Evolutionary conservation across 306 rosid species (phyloP), one percentile per base, ranked within the genome.

Genomic region (Quercus gilva): DNA sequence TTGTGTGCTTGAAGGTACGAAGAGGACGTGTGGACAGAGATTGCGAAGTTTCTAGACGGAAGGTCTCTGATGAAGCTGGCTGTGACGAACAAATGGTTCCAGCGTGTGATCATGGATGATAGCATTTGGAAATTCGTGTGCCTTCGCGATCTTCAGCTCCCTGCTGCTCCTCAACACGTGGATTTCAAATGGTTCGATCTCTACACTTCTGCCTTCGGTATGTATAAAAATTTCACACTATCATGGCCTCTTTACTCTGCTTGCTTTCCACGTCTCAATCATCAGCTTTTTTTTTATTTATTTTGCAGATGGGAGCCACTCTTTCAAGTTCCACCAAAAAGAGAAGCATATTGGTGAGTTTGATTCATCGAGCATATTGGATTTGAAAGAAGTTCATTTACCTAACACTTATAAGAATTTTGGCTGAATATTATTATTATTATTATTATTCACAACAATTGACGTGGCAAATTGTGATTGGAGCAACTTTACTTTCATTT

Each of bases 21-120:
- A 76, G 87, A 86, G 74, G 99, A 95, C 78, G 83, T 93, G n/a
- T 95, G 98, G 99, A 86, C 96, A 57, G 94, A 95, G 93, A 88
- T 95, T 8, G 90, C 97, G 3, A 95, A 89, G 81, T 86, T 73
- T 87, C 83, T 95, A 73, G 99, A 95, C 58, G 98, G 92, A 60
- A 90, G 85, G 79, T 91, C 99, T 71, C 80, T 93, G 83, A 86
- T 93, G 83, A 93, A 82, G 98, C 89, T 95, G 67, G 91, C 96
- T 11, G 84, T 87, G n/a, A 87, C 98, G 21, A 89, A 79, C 84
- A 86, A 87, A 78, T 95, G 99, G 97, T 93, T 95, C 87, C 86
- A 78, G 79, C 79, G 85, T 21, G 73, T 84, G 75, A 85, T 91
- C 18, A 89, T 88, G 98, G 94, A 95, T 26, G 97, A 87, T 49